Conservation (phyloP, 176 grass and related monocot species). For the Oryza officinalis region DNA sequence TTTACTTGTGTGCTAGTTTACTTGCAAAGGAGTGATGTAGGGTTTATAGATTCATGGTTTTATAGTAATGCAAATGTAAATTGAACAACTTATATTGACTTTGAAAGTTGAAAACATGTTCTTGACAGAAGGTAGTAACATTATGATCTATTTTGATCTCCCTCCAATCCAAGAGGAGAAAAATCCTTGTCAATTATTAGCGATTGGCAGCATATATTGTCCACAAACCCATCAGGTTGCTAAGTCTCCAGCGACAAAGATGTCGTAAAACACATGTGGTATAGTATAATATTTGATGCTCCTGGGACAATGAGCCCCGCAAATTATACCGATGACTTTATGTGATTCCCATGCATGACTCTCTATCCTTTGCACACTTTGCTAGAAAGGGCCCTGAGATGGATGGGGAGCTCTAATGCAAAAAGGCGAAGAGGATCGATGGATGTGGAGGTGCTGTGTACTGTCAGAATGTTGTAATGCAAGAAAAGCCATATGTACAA, state of each 20-base stretch:
- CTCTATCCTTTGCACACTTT: background rate
- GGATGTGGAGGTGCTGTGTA: background rate
- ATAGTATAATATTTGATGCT: slow-evolving; percentile 43
- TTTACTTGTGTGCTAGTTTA: background rate
- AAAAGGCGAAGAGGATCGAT: slow-evolving; percentile 35
- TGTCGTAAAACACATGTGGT: slow-evolving; percentile 37
- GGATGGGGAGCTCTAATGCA: slow-evolving; percentile 19
- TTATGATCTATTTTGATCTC: background rate
- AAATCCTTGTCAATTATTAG: background rate
- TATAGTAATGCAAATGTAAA: background rate
- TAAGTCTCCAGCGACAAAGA: slow-evolving; percentile 1
- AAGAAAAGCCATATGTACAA: background rate
- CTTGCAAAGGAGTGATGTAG: background rate
- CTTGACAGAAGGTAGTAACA: background rate
- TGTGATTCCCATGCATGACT: slow-evolving; percentile 43
- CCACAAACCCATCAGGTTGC: background rate
- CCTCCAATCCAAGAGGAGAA: background rate
- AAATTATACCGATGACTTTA: slow-evolving; percentile 50
- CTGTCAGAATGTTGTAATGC: slow-evolving; percentile 50
- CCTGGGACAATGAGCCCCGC: slow-evolving; percentile 35
- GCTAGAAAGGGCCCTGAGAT: slow-evolving; percentile 11
- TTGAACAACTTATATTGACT: background rate
- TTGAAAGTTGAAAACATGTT: background rate
- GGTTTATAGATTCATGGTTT: background rate
- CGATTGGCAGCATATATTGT: background rate